A percentile compares a stretch with the other conserved stretches of the same genome.
Conservation (phyloP, 2,329 filamentous ascomycete genomes). For the Shiraia sp. region DNA sequence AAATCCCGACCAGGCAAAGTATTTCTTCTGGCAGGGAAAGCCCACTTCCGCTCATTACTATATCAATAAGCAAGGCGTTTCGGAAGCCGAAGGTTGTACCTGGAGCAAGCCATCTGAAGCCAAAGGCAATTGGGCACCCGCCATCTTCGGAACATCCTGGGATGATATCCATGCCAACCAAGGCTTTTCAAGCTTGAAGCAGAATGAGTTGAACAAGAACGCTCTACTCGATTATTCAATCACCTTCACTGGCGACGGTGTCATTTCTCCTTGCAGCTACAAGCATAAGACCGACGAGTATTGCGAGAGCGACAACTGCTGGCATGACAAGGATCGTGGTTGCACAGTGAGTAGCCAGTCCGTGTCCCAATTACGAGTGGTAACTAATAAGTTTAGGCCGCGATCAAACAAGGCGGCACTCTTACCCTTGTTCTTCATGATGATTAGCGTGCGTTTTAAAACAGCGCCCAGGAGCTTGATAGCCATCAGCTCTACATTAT, state of each 20-base stretch:
- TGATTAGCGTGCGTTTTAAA: constrained; percentile 12
- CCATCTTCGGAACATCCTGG: constrained; percentile 82
- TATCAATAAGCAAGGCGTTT: constrained; percentile 79
- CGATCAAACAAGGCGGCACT: constrained; percentile 22
- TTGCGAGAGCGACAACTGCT: constrained; percentile 53
- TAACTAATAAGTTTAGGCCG: constrained; percentile 19
- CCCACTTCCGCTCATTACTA: constrained; percentile 94
- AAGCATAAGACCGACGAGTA: constrained; percentile 68
- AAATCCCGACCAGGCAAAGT: constrained; percentile 71
- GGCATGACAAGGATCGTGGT: constrained; percentile 56
- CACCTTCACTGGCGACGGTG: constrained; percentile 69
- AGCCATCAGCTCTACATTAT: background rate
- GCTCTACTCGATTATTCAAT: constrained; percentile 78
- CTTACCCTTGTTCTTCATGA: constrained; percentile 36
- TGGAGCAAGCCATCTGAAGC: constrained; percentile 68
- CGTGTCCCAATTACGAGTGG: background rate
- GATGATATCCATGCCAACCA: constrained; percentile 47
- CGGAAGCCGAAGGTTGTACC: constrained; percentile 69
- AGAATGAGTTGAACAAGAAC: constrained; percentile 73
- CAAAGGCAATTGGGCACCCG: constrained; percentile 82
- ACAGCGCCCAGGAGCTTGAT: background rate
- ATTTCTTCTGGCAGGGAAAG: constrained; percentile 77
- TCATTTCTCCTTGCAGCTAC: constrained; percentile 60
- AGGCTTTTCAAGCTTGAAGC: constrained; percentile 82
- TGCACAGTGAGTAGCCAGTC: constrained; percentile 72